Base-by-base conservation (phyloP, 2,329 filamentous ascomycete species). In the Epichloe coenophiala region DNA sequence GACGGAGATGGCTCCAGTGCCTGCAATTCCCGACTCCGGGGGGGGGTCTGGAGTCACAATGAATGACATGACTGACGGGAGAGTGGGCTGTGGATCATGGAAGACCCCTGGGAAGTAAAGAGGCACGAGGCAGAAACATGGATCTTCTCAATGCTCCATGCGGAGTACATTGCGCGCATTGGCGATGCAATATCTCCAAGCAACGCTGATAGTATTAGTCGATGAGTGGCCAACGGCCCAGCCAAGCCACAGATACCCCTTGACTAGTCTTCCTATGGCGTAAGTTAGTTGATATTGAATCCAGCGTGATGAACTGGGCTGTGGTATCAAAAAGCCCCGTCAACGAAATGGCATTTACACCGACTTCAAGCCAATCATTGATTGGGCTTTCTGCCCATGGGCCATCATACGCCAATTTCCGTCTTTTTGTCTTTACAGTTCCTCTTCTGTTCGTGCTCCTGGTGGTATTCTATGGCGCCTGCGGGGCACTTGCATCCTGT, bases 301-400 rank as follows among this genome's bases (percentile, higher is more conserved):
- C 35, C 45, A 39, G 21, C 12, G 36, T 31, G 36, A 38, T 9
- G 37, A 17, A 17, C 17, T 23, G 15, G 13, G 31, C 36, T 36
- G 2, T 13, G 37, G 15, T 31, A 43, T 36, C 44, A 47, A 46
- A 51, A 51, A 33, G 33, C 40, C 37, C 44, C 49, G 49, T 43
- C 35, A 23, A 27, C 49, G 33, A 31, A 5, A 41, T 35, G 31
- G 39, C 33, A 35, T 31, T 40, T 17, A 47, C 38, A 43, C 39
- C 19, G 17, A 23, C 33, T 43, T 39, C 15, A 38, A 23, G 44
- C 17, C 9, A 5, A 15, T 39, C 38, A 48, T 48, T 47, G 49
- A 51, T 51, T 47, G 49, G 39, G 40, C 21, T 44, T 31, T 31
- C 41, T 44, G 21, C n/a, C 37, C 39, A n/a, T n/a, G n/a, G n/a